Evolutionary conservation across 495 filamentous ascomycete species (phyloP).

Genomic region (Aspergillus carlsbadensis): DNA sequence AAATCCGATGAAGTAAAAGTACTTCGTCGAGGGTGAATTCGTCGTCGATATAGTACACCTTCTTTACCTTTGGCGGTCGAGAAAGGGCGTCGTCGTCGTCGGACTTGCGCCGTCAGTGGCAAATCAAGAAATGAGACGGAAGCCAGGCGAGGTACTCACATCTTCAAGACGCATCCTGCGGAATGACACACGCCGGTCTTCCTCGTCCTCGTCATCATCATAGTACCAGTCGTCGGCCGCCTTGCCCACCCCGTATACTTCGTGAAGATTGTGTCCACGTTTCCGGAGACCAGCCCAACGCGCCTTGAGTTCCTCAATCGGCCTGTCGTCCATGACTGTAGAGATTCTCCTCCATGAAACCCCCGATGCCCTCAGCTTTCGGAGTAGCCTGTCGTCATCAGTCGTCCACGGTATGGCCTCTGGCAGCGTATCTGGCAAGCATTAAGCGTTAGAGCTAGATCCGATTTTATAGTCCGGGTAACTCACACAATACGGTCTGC

Average conservation of each 20-base stretch:
- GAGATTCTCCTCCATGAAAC: slow-evolving; percentile 28
- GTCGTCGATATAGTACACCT: slow-evolving; percentile 15
- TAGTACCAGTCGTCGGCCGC: not conserved
- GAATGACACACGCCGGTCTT: slow-evolving; percentile 18
- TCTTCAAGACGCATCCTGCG: slow-evolving; percentile 8
- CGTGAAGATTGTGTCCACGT: not conserved
- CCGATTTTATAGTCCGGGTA: not conserved
- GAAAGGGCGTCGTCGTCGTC: not conserved
- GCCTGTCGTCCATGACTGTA: slow-evolving; percentile 15
- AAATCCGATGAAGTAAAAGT: slow-evolving; percentile 20
- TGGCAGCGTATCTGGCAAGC: not conserved
- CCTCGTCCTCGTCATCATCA: slow-evolving; percentile 1
- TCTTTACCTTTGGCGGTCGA: not conserved
- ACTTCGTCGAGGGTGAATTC: slow-evolving; percentile 17
- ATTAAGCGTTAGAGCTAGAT: not conserved
- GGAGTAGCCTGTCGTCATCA: slow-evolving; percentile 24
- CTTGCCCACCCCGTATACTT: not conserved
- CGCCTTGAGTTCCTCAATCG: slow-evolving; percentile 20
- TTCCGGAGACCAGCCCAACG: slow-evolving; percentile 19
- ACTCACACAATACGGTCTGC: not conserved
- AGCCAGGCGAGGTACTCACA: slow-evolving; percentile 1
- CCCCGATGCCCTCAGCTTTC: slow-evolving; percentile 19
- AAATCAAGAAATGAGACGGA: not conserved
- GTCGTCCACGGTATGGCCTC: slow-evolving; percentile 16
- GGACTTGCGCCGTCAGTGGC: not conserved